These are phyloP conservation scores for Colletotrichum godetiae DNA, from an alignment of 2,329 filamentous ascomycete species.

Conservation along the genomic window DNA sequence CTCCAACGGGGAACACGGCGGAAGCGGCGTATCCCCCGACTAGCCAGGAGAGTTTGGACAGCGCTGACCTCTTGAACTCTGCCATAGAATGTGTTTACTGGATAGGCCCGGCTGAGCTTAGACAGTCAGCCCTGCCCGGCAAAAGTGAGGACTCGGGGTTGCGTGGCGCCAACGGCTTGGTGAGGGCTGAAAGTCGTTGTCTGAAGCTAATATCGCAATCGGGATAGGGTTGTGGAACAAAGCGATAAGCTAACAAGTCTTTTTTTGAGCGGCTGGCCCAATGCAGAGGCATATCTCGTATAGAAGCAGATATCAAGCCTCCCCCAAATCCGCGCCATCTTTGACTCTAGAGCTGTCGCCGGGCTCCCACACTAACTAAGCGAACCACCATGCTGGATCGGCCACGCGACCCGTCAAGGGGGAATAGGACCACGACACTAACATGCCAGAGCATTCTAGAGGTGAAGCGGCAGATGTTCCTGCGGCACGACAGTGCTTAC, in stretches of 20 bases:
- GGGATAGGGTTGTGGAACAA: not conserved
- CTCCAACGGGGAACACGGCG: not conserved
- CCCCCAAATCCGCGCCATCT: not conserved
- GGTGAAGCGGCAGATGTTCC: not conserved
- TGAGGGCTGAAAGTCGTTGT: not conserved
- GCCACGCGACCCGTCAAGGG: not conserved
- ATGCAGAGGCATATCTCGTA: not conserved
- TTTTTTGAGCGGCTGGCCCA: not conserved
- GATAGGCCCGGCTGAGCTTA: not conserved
- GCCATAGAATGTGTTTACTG: not conserved
- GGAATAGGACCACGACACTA: not conserved
- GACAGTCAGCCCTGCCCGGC: not conserved
- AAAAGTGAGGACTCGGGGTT: not conserved
- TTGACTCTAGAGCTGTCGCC: not conserved
- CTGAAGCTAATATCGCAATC: not conserved
- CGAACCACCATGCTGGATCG: not conserved
- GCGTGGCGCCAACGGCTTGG: not conserved
- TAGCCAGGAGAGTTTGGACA: not conserved
- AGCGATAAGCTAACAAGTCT: not conserved
- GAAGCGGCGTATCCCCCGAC: not conserved
- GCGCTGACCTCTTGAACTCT: not conserved
- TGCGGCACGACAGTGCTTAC: not conserved
- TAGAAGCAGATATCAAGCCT: not conserved
- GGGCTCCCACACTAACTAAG: not conserved
- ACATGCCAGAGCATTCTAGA: not conserved